These are phyloP conservation scores for Neolecta irregularis DNA, from an alignment of 1,139 yeast species.

Conservation along the genomic window DNA sequence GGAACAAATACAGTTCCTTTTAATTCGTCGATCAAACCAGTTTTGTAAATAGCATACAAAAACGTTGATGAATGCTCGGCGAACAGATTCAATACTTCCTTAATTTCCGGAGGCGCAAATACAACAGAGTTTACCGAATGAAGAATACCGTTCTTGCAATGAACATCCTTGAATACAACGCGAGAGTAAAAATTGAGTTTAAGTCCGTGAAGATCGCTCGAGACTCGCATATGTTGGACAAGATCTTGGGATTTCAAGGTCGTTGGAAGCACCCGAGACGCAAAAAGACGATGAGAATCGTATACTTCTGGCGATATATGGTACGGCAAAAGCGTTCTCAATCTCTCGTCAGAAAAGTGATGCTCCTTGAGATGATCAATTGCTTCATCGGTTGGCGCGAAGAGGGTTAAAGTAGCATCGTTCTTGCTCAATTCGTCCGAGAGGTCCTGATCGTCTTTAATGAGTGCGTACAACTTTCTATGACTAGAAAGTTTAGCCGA, in stretches of 20 bases:
- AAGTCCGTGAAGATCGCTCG: conserved; percentile 10
- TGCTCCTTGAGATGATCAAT: conserved; percentile 11
- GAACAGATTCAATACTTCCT: conserved; percentile 7
- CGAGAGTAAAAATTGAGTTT: conserved; percentile 12
- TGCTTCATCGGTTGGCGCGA: conserved; percentile 13
- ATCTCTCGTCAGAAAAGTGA: conserved; percentile 7
- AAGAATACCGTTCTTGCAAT: conserved; percentile 12
- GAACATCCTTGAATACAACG: conserved; percentile 11
- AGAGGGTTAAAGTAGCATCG: conserved; percentile 13
- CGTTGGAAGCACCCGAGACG: conserved; percentile 11
- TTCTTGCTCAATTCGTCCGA: conserved; percentile 13
- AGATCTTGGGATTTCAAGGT: conserved; percentile 9
- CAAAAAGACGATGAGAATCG: conserved; percentile 12
- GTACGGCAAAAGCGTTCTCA: conserved; percentile 11
- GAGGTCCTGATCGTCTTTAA: conserved; percentile 11
- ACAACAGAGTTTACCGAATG: conserved; percentile 12
- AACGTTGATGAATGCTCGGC: conserved; percentile 11
- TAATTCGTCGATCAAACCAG: conserved; percentile 10
- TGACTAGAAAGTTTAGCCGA: too few relatives aligned
- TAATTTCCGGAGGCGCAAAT: conserved; percentile 9
- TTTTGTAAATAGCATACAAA: conserved; percentile 12
- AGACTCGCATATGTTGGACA: conserved; percentile 12
- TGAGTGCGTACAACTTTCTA: conserved; percentile 8
- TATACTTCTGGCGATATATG: conserved; percentile 11
- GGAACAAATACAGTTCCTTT: conserved; percentile 14